Evolutionary conservation across 306 rosid genomes (phyloP).

Genomic region (Acacia acuminata): DNA sequence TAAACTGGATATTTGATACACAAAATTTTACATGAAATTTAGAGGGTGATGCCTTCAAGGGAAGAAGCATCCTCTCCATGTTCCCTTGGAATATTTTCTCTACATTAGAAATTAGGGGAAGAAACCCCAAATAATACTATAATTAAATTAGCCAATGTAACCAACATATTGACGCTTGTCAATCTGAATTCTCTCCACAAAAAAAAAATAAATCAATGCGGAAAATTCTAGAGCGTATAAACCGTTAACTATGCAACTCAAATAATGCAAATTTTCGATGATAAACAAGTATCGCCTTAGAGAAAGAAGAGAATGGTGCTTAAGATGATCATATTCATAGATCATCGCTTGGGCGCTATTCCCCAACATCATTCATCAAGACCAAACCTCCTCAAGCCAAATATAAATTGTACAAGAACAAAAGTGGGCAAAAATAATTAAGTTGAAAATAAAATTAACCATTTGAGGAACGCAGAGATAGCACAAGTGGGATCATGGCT

Average conservation of each 20-base stretch:
- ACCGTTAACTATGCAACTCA: neutral
- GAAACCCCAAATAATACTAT: neutral
- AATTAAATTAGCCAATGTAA: neutral
- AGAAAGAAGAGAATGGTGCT: neutral
- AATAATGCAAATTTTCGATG: slow-evolving; percentile 7
- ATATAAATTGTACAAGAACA: neutral
- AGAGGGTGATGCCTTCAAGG: neutral
- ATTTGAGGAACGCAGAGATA: slow-evolving; percentile 11
- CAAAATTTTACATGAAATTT: too few relatives aligned
- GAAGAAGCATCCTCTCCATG: neutral
- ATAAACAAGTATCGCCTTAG: neutral
- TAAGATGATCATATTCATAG: neutral
- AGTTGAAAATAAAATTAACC: neutral
- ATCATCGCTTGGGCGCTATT: neutral
- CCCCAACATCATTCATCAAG: neutral
- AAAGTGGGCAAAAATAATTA: neutral
- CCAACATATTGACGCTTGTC: neutral
- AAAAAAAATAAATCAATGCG: neutral
- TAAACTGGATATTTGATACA: too few relatives aligned
- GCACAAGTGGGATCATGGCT: slow-evolving; percentile 24
- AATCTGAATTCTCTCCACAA: neutral
- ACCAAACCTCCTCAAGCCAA: neutral
- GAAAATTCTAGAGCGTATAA: neutral
- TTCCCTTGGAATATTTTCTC: too few relatives aligned
- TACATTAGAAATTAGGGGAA: too few relatives aligned